These are phyloP conservation scores for Colletotrichum cordylinicola DNA, from an alignment of 2,329 filamentous ascomycete species.

Conservation along the genomic window DNA sequence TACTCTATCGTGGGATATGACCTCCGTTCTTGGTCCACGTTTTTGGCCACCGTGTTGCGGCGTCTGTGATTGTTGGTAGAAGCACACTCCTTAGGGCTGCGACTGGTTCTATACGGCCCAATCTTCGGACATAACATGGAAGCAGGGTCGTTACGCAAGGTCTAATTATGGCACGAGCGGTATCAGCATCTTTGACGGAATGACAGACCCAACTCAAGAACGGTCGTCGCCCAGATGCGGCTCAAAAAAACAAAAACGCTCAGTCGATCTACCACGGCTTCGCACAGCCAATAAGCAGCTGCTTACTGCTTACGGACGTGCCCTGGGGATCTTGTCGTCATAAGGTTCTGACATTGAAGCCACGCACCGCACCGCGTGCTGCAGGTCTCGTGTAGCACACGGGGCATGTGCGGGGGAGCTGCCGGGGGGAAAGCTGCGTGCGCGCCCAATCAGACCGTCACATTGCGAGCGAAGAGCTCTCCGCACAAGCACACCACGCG, in stretches of 20 bases:
- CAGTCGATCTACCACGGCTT: neutral
- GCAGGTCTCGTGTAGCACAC: conserved; percentile 12
- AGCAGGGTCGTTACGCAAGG: neutral
- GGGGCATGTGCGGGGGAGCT: neutral
- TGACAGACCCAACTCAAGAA: neutral
- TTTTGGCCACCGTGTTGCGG: neutral
- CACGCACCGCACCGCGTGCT: neutral
- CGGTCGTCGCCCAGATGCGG: neutral
- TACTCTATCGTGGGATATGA: neutral
- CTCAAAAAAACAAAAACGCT: neutral
- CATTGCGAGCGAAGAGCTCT: neutral
- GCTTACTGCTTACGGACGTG: neutral
- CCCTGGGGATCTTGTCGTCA: neutral
- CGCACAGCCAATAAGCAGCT: neutral
- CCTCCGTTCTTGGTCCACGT: neutral
- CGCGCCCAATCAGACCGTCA: neutral
- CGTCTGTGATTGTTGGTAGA: neutral
- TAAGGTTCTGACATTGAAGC: conserved; percentile 14
- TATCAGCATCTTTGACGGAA: neutral
- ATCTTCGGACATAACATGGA: neutral
- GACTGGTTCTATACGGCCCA: neutral
- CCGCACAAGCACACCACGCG: neutral
- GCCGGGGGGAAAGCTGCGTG: neutral
- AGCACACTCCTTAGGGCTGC: neutral
- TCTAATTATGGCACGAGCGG: neutral